A percentile compares a stretch with the other conserved stretches of the same genome.
These are phyloP conservation scores for Rhynchospora pubera DNA, from an alignment of 176 grass and related monocot species.

Conservation along the genomic window DNA sequence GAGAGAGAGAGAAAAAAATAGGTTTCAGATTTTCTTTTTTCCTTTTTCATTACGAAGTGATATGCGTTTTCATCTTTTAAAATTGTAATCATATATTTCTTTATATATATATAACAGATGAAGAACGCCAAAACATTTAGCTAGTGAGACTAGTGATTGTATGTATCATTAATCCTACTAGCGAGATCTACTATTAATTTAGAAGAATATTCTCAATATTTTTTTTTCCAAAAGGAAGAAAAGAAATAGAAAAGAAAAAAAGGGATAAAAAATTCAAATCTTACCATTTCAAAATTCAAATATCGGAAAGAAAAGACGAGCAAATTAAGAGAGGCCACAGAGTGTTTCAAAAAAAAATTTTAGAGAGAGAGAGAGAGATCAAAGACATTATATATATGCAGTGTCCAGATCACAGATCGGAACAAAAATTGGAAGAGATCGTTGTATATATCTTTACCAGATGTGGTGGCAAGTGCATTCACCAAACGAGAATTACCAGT, in stretches of 20 bases:
- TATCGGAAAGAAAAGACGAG: not conserved
- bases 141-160: no score
- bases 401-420: not conserved
- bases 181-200: not conserved
- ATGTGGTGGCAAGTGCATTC: constrained; percentile 22
- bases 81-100: not conserved
- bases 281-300: not conserved
- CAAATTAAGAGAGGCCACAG: not conserved
- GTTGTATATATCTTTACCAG: not conserved
- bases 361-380: not conserved
- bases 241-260: not conserved
- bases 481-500: constrained; percentile 8
- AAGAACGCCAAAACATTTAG: not conserved
- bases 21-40: not conserved
- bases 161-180: not conserved
- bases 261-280: not conserved
- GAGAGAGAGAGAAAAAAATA: no score
- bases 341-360: no score
- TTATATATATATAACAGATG: not conserved
- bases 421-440: not conserved
- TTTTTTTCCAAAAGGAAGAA: not conserved
- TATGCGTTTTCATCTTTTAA: not conserved
- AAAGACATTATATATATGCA: not conserved
- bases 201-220: not conserved
- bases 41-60: not conserved